phyloP scores from a whole-genome alignment of 2,329 filamentous ascomycete genomes.

The Aspergillus alliaceus region DNA sequence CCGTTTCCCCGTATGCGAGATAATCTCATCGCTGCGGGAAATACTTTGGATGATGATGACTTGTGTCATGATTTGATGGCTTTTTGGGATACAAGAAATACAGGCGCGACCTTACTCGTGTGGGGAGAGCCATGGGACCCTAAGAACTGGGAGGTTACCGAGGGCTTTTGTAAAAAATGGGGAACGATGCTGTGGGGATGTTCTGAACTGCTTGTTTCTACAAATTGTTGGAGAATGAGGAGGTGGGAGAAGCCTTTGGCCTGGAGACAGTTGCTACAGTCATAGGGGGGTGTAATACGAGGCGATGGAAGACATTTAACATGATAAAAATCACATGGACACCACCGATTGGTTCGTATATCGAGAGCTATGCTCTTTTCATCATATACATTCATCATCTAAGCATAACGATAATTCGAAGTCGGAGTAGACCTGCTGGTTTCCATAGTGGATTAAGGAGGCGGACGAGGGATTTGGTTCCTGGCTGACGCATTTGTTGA shows the following conservation, averaged over 20 bases:
- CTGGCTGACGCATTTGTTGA: background rate
- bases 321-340: too few relatives aligned
- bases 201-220: slow-evolving; percentile 24
- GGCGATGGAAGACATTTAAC: too few relatives aligned
- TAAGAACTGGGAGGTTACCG: slow-evolving; percentile 50
- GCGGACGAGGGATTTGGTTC: background rate
- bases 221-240: slow-evolving; percentile 25
- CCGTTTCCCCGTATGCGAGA: slow-evolving; percentile 40
- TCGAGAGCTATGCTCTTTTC: background rate
- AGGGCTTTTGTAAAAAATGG: slow-evolving; percentile 50
- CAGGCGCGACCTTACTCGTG: slow-evolving; percentile 38
- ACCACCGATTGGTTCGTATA: too few relatives aligned
- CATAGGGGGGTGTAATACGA: too few relatives aligned
- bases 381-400: background rate
- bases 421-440: background rate
- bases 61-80: slow-evolving; percentile 42
- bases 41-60: slow-evolving; percentile 15
- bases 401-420: background rate
- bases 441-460: background rate
- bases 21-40: slow-evolving; percentile 33
- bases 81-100: slow-evolving; percentile 24
- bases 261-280: slow-evolving; percentile 8
- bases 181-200: slow-evolving; percentile 28
- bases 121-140: slow-evolving; percentile 52
- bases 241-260: slow-evolving; percentile 25